Conservation (phyloP, 2,329 filamentous ascomycete species). For the Ceratocystis papillata region DNA sequence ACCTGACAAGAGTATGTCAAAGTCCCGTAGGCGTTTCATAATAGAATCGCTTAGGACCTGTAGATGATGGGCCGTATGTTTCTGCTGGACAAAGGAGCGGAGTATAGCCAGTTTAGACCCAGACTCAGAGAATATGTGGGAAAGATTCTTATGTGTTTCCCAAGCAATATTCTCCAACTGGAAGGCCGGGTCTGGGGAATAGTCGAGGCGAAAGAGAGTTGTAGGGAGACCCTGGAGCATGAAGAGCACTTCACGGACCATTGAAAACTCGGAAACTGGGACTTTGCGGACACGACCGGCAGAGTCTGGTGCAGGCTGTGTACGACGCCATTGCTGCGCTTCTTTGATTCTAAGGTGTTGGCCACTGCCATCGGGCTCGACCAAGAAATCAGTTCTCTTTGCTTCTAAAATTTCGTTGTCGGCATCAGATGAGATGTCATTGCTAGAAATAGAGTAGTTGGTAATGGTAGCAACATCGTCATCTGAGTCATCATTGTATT, state of each 20-base stretch:
- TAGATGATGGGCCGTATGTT: constrained; percentile 47
- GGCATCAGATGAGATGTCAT: constrained; percentile 28
- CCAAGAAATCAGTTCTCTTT: constrained; percentile 31
- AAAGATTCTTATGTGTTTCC: constrained; percentile 41
- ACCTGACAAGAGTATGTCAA: constrained; percentile 48
- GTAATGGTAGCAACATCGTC: constrained; percentile 36
- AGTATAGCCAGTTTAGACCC: constrained; percentile 39
- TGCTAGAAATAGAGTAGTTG: constrained; percentile 31
- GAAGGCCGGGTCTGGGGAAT: constrained; percentile 34
- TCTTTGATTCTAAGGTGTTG: constrained; percentile 30
- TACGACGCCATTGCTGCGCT: constrained; percentile 33
- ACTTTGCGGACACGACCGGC: constrained; percentile 33
- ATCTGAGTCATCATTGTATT: constrained; percentile 58
- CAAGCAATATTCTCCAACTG: constrained; percentile 41
- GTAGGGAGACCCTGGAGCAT: constrained; percentile 75
- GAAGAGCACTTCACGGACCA: constrained; percentile 66
- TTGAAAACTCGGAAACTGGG: constrained; percentile 57
- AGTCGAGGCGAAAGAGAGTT: constrained; percentile 50
- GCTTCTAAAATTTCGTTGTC: not conserved
- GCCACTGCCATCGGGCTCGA: constrained; percentile 31
- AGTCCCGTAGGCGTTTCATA: constrained; percentile 42
- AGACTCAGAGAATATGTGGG: constrained; percentile 39
- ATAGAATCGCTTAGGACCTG: constrained; percentile 62
- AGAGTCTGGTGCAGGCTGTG: constrained; percentile 32
- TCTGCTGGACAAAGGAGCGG: constrained; percentile 36